Evolutionary conservation across 2,329 filamentous ascomycete genomes (phyloP).

Genomic region (Colletotrichum sp.): DNA sequence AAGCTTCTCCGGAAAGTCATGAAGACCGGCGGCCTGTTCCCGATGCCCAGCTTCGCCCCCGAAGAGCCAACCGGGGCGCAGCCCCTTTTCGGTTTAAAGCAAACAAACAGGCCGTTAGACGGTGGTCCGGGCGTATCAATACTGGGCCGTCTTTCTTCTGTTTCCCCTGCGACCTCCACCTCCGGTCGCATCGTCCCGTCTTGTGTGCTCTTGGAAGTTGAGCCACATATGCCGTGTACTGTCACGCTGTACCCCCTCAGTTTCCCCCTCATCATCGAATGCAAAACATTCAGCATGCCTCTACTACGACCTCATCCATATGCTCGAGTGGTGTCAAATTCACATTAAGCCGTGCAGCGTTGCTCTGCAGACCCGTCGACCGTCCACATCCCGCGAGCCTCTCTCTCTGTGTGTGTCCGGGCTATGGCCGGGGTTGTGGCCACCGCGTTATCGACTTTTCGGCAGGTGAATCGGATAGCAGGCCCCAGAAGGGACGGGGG

Average conservation of each 20-base stretch:
- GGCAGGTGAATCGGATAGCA: conserved; percentile 4
- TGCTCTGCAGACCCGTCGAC: not conserved
- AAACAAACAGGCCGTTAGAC: not conserved
- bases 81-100: not conserved
- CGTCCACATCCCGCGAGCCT: not conserved
- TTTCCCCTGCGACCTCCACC: not conserved
- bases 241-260: not conserved
- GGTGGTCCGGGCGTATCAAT: conserved; percentile 5
- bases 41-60: not conserved
- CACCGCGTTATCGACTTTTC: conserved; percentile 14
- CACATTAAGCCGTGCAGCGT: not conserved
- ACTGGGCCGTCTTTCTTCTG: not conserved
- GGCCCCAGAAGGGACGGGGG: not conserved
- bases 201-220: not conserved
- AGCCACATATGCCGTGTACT: not conserved
- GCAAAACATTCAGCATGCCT: not conserved
- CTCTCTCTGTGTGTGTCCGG: not conserved
- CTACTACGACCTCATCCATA: not conserved
- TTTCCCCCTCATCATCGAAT: not conserved
- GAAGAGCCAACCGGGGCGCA: not conserved
- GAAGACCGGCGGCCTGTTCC: not conserved
- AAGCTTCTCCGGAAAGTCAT: not conserved
- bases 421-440: not conserved
- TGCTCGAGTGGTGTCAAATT: not conserved
- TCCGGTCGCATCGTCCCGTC: not conserved